phyloP scores from a whole-genome alignment of 2,329 filamentous ascomycete species.

The Paraphaeosphaeria sporulosa region DNA sequence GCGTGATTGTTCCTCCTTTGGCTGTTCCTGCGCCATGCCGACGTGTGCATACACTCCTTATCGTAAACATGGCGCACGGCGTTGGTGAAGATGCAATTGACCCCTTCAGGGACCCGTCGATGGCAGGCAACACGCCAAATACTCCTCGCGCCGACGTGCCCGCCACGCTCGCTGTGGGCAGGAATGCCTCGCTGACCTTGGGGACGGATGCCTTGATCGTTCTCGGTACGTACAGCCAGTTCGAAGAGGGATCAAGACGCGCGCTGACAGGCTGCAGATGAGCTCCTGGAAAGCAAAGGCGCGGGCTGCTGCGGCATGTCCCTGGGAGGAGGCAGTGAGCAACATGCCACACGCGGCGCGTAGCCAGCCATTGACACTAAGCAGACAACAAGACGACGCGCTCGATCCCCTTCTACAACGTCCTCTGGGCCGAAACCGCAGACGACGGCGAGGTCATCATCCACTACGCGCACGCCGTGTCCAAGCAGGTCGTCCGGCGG shows the following conservation, averaged over 20 bases:
- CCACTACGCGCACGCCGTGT: conserved; percentile 71
- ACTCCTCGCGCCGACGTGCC: conserved; percentile 20
- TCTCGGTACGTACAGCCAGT: conserved; percentile 54
- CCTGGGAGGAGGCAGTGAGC: conserved; percentile 56
- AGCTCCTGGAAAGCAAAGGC: conserved; percentile 58
- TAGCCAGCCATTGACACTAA: conserved; percentile 18
- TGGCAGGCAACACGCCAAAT: conserved; percentile 18
- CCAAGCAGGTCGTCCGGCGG: conserved; percentile 65
- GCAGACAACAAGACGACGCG: conserved; percentile 59
- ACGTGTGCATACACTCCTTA: not conserved
- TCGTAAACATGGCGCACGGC: conserved; percentile 34
- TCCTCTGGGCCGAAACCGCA: conserved; percentile 79
- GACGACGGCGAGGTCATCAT: conserved; percentile 69
- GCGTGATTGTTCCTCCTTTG: not conserved
- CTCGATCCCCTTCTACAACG: conserved; percentile 78
- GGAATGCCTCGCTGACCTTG: conserved; percentile 67
- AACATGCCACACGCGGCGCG: not conserved
- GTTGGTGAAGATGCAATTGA: conserved; percentile 25
- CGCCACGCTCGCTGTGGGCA: conserved; percentile 61
- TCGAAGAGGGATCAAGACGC: not conserved
- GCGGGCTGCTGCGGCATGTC: conserved; percentile 65
- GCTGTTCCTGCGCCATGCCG: not conserved
- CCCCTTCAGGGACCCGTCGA: conserved; percentile 42
- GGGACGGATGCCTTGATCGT: conserved; percentile 68
- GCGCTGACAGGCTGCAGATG: conserved; percentile 53